phyloP scores from a whole-genome alignment of 2,329 filamentous ascomycete species.

The Gaeumannomyces tritici region DNA sequence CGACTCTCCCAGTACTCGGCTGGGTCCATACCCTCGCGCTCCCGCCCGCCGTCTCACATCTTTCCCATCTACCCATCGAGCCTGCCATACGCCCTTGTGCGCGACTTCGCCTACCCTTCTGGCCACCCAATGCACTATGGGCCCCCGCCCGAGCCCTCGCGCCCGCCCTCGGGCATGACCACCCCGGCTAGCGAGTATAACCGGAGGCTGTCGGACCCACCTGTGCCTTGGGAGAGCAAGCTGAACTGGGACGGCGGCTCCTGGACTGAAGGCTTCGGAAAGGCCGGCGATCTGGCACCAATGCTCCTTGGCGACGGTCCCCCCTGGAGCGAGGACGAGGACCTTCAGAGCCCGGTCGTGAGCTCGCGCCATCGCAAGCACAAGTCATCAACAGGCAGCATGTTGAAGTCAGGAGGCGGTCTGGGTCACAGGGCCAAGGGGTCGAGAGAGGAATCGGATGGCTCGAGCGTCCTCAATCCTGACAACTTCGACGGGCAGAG shows the following conservation, averaged over 20 bases:
- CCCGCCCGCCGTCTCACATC: slow-evolving; percentile 70
- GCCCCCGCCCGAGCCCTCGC: slow-evolving; percentile 64
- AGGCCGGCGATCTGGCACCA: slow-evolving; percentile 64
- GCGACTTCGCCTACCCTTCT: slow-evolving; percentile 87
- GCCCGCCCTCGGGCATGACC: slow-evolving; percentile 66
- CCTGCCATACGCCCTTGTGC: slow-evolving; percentile 78
- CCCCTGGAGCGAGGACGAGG: slow-evolving; percentile 92
- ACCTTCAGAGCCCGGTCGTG: slow-evolving; percentile 84
- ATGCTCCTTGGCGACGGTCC: slow-evolving; percentile 83
- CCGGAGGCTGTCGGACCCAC: slow-evolving; percentile 75
- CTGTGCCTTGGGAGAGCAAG: slow-evolving; percentile 63
- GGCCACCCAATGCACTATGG: slow-evolving; percentile 89
- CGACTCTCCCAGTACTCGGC: slow-evolving; percentile 78
- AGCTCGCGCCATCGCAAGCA: slow-evolving; percentile 79
- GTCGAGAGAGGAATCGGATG: slow-evolving; percentile 26
- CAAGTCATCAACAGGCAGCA: slow-evolving; percentile 53
- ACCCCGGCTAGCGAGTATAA: slow-evolving; percentile 72
- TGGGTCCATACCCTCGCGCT: slow-evolving; percentile 57
- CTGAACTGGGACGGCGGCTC: slow-evolving; percentile 42
- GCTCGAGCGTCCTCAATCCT: slow-evolving; percentile 32
- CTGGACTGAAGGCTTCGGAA: slow-evolving; percentile 47
- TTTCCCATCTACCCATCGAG: slow-evolving; percentile 81
- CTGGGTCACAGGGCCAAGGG: slow-evolving; percentile 35
- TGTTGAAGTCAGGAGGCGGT: not conserved
- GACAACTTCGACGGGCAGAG: slow-evolving; percentile 48